These are phyloP conservation scores for Acanthochlamys bracteata DNA, from an alignment of 106 monocot genomes.

Conservation along the genomic window DNA sequence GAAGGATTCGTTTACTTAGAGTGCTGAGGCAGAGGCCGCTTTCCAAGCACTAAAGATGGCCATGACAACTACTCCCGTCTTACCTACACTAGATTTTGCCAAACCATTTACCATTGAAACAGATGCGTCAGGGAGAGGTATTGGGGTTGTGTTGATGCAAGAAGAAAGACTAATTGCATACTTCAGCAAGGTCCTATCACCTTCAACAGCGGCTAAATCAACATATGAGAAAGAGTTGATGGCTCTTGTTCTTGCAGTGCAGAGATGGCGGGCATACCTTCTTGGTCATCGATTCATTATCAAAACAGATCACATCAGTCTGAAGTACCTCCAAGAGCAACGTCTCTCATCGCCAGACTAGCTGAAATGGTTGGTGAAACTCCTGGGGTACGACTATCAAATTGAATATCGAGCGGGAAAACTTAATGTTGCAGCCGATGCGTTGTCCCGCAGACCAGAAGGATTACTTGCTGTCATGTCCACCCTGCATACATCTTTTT, in stretches of 20 bases:
- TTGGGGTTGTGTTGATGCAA: background rate
- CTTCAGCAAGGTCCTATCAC: background rate
- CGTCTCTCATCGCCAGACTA: background rate
- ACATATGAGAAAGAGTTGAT: background rate
- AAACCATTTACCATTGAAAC: slow-evolving; percentile 2
- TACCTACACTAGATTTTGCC: background rate
- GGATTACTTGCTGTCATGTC: no score
- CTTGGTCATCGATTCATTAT: background rate
- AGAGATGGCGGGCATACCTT: background rate
- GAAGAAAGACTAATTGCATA: background rate
- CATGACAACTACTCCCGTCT: slow-evolving; percentile 1
- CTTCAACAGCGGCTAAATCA: no score
- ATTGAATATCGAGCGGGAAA: background rate
- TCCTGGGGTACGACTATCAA: background rate
- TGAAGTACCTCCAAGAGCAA: slow-evolving; percentile 3
- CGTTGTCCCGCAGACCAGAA: background rate
- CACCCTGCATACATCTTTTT: background rate
- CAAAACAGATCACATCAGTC: background rate
- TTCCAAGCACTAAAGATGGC: background rate
- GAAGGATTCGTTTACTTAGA: background rate
- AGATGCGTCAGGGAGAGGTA: slow-evolving; percentile 1
- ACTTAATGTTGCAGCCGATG: background rate
- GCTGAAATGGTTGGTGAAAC: background rate
- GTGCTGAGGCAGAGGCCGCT: background rate
- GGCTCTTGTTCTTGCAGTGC: background rate